Evolutionary conservation across 2,329 filamentous ascomycete genomes (phyloP), one percentile per base, ranked within the genome.

Genomic region (Colletotrichum tropicicola): DNA sequence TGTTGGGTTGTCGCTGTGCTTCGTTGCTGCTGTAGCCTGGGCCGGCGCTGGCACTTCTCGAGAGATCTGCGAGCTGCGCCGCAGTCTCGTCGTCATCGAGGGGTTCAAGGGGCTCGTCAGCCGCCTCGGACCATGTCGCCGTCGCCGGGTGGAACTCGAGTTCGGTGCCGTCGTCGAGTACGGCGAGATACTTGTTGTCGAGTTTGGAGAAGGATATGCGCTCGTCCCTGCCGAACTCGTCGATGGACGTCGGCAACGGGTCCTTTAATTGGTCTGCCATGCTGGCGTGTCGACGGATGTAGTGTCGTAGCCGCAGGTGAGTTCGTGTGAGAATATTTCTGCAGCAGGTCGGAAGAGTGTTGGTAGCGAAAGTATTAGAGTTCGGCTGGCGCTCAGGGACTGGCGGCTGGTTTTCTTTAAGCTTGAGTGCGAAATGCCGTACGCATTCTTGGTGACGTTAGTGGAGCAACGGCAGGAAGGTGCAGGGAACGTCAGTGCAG

Each of bases 141-240:
- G 89, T 79, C 53, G 83, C 84, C 52, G 85, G 79, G 77, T 97
- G 90, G 80, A 91, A 98, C 75, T 94, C 92, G 80, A 91, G 97
- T 77, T 97, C 94, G 66, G 89, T 87, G 55, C 93, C 93, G 74
- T 96, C 90, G 49, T 94, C 92, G 61, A 92, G 91, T 67, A 97
- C 94, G 7, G 96, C 88, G 56, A 96, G 87, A 80, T 91, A 95
- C 75, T 93, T 95, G 73, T 89, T 85, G 78, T 95, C 91, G 66
- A 93, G 83, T 74, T 88, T 92, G n/a, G 92, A 95, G 80, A 91
- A 97, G 6, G 93, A 95, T 73, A 97, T 92, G 70, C 94, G 91
- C 27, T 92, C 87, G 75, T 97, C 94, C 63, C 81, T 81, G 71
- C 91, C 89, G 75, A 97, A 97, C 49, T 91, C 86, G 60, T 87